phyloP scores from a whole-genome alignment of 192 early-diverging fungal genomes.

The Podila horticola region DNA sequence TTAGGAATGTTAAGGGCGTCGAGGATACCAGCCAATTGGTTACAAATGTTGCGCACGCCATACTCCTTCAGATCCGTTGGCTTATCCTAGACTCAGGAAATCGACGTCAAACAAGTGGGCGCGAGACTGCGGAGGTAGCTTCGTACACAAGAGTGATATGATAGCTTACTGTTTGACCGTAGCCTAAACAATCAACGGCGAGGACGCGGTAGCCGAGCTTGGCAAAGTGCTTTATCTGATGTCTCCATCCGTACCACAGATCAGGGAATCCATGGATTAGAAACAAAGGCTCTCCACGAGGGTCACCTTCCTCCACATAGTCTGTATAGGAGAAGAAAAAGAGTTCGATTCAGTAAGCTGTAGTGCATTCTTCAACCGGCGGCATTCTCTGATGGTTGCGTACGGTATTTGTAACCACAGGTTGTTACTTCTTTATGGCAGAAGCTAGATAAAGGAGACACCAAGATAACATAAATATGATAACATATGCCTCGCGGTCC shows the following conservation, averaged over 20 bases:
- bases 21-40: slow-evolving; percentile 65
- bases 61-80: slow-evolving; percentile 58
- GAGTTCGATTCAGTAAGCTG: no score
- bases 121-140: no score
- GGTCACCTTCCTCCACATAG: slow-evolving; percentile 55
- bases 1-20: slow-evolving; percentile 65
- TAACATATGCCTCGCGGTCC: no score
- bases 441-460: slow-evolving; percentile 4
- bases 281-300: slow-evolving; percentile 31
- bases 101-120: no score
- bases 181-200: slow-evolving; percentile 60
- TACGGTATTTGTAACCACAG: slow-evolving; percentile 23
- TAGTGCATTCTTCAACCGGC: no score
- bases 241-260: slow-evolving; percentile 56
- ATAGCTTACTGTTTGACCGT: slow-evolving; percentile 57
- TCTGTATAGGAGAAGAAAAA: slow-evolving; percentile 8
- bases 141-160: neutral
- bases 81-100: neutral
- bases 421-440: slow-evolving; percentile 26
- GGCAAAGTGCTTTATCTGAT: slow-evolving; percentile 60
- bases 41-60: slow-evolving; percentile 59
- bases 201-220: slow-evolving; percentile 68
- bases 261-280: slow-evolving; percentile 58
- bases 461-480: no score
- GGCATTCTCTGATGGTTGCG: no score